Conservation (phyloP, 306 rosid genomes). For the Rubus idaeus region DNA sequence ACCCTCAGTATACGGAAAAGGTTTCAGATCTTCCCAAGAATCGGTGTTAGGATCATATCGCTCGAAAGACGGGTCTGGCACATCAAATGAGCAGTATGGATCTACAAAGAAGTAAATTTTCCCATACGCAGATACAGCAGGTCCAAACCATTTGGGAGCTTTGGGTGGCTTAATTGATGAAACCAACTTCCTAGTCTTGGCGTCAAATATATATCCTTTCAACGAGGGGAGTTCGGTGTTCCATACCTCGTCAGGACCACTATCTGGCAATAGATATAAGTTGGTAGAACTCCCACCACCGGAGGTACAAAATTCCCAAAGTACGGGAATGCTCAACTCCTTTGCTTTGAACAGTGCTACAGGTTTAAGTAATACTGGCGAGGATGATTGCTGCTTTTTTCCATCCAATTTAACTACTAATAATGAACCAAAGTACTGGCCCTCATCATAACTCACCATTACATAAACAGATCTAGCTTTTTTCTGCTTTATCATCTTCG, state of each 20-base stretch:
- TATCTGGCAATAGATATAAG: background rate
- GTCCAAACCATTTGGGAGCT: background rate
- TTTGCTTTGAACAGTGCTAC: background rate
- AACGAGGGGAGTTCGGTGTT: too few relatives aligned
- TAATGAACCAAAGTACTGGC: background rate
- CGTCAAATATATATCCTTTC: too few relatives aligned
- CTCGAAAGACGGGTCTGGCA: background rate
- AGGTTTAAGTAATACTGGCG: background rate
- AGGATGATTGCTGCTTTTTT: background rate
- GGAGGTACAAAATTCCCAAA: background rate
- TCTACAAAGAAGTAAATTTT: background rate
- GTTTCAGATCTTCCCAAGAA: background rate
- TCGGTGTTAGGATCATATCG: background rate
- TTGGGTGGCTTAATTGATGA: background rate
- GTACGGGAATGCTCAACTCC: background rate
- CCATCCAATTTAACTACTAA: background rate
- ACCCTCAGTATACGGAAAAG: background rate
- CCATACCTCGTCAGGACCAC: background rate
- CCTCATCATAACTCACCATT: background rate
- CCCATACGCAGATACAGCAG: background rate
- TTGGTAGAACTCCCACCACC: background rate
- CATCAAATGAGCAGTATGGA: background rate
- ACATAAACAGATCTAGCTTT: background rate
- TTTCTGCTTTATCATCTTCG: background rate
- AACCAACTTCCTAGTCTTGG: background rate